Conservation (phyloP, 2,329 filamentous ascomycete genomes). For the Ceratocystis destructans region DNA sequence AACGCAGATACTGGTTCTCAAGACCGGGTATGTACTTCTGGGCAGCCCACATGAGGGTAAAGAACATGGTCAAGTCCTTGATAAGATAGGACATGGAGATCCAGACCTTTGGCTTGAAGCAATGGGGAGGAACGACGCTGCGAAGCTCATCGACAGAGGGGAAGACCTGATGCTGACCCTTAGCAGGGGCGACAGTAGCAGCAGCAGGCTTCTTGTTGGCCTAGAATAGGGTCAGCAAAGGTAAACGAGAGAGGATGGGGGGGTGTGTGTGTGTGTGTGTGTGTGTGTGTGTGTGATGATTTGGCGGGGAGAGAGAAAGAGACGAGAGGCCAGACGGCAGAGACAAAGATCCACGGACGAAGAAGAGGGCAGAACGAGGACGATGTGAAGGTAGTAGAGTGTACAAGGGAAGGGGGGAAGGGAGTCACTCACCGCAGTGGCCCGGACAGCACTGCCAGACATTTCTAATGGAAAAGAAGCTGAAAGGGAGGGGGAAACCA, state of each 20-base stretch:
- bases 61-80: constrained; percentile 40
- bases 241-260: not conserved
- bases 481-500: constrained; percentile 8
- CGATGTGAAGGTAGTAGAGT: no score
- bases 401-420: no score
- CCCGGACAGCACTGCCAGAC: constrained; percentile 11
- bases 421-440: constrained; percentile 4
- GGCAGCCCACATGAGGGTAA: constrained; percentile 36
- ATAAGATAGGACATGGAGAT: constrained; percentile 42
- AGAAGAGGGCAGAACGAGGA: no score
- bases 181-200: not conserved
- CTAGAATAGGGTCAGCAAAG: constrained; percentile 13
- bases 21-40: constrained; percentile 41
- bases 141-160: constrained; percentile 37
- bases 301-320: not conserved
- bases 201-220: constrained; percentile 12
- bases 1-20: constrained; percentile 31
- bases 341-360: not conserved
- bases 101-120: constrained; percentile 42
- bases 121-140: constrained; percentile 45
- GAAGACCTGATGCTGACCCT: constrained; percentile 18
- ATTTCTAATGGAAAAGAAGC: constrained; percentile 13
- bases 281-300: no score
- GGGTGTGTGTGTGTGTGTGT: no score
- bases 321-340: not conserved